These are phyloP conservation scores for Aspergillus tanneri DNA, from an alignment of 2,329 filamentous ascomycete genomes.

Conservation along the genomic window DNA sequence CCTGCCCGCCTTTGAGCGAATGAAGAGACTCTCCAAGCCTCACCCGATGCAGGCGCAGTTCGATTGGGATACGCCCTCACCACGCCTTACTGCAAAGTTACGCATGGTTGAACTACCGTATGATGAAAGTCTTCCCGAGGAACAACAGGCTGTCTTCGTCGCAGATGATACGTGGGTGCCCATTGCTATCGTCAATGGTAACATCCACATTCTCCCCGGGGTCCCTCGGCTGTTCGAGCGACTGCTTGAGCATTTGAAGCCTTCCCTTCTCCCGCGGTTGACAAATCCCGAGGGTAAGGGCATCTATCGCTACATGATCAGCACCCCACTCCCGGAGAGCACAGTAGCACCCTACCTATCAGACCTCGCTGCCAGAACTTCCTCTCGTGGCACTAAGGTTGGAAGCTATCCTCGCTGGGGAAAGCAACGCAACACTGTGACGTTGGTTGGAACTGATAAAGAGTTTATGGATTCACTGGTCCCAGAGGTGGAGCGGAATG, in stretches of 20 bases:
- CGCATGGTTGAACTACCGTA: conserved; percentile 88
- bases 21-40: conserved; percentile 77
- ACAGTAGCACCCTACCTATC: conserved; percentile 79
- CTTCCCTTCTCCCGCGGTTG: conserved; percentile 67
- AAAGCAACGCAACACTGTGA: conserved; percentile 83
- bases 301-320: conserved; percentile 74
- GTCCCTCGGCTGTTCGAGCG: conserved; percentile 81
- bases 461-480: conserved; percentile 77
- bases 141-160: conserved; percentile 75
- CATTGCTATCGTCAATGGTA: conserved; percentile 82
- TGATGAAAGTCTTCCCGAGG: conserved; percentile 63
- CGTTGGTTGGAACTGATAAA: conserved; percentile 74
- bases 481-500: conserved; percentile 71
- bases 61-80: conserved; percentile 79
- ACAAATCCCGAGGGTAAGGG: conserved; percentile 79
- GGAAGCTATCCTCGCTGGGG: conserved; percentile 95
- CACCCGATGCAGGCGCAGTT: conserved; percentile 72
- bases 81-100: conserved; percentile 74
- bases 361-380: conserved; percentile 70
- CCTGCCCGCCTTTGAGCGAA: conserved; percentile 71
- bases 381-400: conserved; percentile 79
- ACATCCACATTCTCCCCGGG: conserved; percentile 88
- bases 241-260: conserved; percentile 74
- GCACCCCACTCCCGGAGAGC: conserved; percentile 85
- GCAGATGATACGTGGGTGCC: conserved; percentile 87